Conservation (phyloP, 768 basidiomycete genomes). For the Lactarius hatsudake region DNA sequence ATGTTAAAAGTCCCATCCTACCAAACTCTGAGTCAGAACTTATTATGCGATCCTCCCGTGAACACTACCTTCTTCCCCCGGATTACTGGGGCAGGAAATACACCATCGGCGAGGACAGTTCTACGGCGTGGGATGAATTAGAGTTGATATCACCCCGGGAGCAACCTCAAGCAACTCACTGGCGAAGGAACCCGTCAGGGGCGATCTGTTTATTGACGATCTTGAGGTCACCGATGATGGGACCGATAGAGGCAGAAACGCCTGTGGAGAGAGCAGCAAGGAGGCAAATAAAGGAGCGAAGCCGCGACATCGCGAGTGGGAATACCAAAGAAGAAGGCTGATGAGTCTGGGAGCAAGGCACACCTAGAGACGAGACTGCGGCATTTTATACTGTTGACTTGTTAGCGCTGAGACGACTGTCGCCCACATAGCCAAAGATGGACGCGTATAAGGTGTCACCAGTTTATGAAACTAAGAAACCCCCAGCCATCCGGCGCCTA, state of each 20-base stretch:
- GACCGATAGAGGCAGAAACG: constrained; percentile 22
- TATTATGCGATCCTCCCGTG: background rate
- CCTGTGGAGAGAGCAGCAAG: constrained; percentile 6
- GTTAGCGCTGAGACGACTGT: background rate
- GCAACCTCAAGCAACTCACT: background rate
- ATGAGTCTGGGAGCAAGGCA: background rate
- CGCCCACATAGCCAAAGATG: background rate
- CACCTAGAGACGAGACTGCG: background rate
- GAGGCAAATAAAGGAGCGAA: constrained; percentile 2
- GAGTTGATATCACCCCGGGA: background rate
- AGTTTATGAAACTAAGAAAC: background rate
- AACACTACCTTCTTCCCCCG: constrained; percentile 34
- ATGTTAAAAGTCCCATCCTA: constrained; percentile 40
- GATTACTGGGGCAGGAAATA: constrained; percentile 49
- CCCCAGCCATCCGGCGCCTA: background rate
- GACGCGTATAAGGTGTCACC: background rate
- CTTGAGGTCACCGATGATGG: background rate
- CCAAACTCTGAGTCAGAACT: constrained; percentile 30
- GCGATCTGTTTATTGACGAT: constrained; percentile 27
- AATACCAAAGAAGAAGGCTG: background rate
- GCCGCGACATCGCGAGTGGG: background rate
- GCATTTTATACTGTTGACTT: background rate
- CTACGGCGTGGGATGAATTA: constrained; percentile 26
- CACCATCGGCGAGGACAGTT: constrained; percentile 45
- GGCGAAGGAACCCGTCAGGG: constrained; percentile 30